Evolutionary conservation across 108 stramenopile genomes (phyloP).

Genomic region (Nitzschia inconspicua): DNA sequence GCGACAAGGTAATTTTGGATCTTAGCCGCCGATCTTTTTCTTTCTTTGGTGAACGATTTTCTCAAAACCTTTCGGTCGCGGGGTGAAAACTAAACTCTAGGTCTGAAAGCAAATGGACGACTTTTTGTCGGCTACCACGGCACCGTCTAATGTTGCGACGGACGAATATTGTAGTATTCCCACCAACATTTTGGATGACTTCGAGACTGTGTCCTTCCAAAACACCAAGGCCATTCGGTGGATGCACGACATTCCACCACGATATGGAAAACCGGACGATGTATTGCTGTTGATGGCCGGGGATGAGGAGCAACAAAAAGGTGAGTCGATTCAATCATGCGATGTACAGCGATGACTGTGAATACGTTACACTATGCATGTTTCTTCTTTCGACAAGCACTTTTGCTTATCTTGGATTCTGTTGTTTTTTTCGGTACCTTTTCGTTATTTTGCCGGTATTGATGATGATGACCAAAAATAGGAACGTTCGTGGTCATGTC

Average conservation of each 20-base stretch:
- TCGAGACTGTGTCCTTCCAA: slow-evolving; percentile 1
- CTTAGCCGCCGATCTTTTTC: too few species aligned
- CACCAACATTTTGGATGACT: slow-evolving; percentile 7
- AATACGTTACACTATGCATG: neutral
- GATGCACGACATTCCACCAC: slow-evolving; percentile 10
- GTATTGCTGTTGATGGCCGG: slow-evolving; percentile 5
- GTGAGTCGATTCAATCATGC: neutral
- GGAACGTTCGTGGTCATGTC: neutral
- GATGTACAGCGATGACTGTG: neutral
- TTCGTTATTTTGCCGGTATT: neutral
- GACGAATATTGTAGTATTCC: slow-evolving; percentile 6
- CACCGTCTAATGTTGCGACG: too few species aligned
- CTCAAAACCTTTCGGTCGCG: too few species aligned
- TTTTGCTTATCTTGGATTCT: neutral
- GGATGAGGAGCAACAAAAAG: slow-evolving; percentile 5
- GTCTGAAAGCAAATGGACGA: too few species aligned
- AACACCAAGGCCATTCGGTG: slow-evolving; percentile 15
- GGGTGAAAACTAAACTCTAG: too few species aligned
- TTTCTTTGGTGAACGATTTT: too few species aligned
- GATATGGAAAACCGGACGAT: slow-evolving; percentile 18
- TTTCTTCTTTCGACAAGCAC: neutral
- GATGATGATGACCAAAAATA: neutral
- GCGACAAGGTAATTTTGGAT: too few species aligned
- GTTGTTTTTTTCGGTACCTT: neutral
- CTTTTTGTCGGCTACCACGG: too few species aligned